phyloP scores from a whole-genome alignment of 129 eudicot species.

The Deinandra increscens region DNA sequence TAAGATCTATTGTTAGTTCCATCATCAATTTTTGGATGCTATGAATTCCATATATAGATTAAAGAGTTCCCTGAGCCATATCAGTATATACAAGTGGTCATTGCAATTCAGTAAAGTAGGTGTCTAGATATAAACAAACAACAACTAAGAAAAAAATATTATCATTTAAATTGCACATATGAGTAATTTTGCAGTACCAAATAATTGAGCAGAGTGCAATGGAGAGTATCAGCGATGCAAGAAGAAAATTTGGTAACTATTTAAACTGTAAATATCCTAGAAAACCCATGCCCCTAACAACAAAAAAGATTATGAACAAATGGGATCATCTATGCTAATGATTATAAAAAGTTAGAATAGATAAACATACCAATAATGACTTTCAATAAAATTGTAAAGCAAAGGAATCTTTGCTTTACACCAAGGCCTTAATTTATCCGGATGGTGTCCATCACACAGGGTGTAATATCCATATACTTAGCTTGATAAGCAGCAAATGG shows the following conservation, averaged over 20 bases:
- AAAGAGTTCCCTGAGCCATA: no score
- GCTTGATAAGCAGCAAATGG: constrained; percentile 88
- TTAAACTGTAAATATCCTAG: constrained; percentile 74
- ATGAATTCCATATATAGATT: no score
- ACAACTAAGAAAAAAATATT: no score
- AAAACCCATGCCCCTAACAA: constrained; percentile 87
- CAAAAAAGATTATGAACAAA: constrained; percentile 4
- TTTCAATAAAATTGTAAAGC: constrained; percentile 78
- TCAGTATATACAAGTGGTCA: no score
- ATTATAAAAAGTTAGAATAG: background rate
- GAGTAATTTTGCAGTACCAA: no score
- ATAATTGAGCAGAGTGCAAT: constrained; percentile 60
- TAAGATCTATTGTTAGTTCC: no score
- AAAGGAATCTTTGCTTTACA: constrained; percentile 75
- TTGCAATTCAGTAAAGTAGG: no score
- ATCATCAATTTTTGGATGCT: no score
- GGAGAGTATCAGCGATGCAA: constrained; percentile 81
- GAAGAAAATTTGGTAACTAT: constrained; percentile 86
- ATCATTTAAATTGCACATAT: no score
- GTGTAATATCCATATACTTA: constrained; percentile 80
- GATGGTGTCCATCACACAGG: constrained; percentile 49
- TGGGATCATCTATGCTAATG: background rate
- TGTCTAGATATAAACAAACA: no score
- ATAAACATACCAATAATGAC: constrained; percentile 78
- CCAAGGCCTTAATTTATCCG: constrained; percentile 73